phyloP scores from a whole-genome alignment of 2,329 filamentous ascomycete genomes.

The Monosporascus sp. region DNA sequence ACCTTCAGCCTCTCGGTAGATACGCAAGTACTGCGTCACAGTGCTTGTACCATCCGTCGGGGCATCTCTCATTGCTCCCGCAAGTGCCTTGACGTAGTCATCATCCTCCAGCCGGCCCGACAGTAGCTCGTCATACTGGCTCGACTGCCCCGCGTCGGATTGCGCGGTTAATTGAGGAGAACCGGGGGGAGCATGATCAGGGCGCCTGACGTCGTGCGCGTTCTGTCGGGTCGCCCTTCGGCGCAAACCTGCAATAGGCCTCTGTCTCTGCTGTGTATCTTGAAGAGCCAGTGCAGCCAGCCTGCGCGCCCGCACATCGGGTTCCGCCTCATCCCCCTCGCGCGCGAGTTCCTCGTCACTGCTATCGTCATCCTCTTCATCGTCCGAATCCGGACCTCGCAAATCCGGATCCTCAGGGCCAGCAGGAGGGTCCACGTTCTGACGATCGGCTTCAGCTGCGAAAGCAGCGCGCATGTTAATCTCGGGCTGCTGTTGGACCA shows the following conservation, averaged over 20 bases:
- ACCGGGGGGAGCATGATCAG: not conserved
- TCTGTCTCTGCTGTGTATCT: constrained; percentile 14
- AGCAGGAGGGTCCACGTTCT: constrained; percentile 14
- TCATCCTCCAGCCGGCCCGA: not conserved
- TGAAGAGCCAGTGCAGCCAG: constrained; percentile 10
- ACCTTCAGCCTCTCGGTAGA: constrained; percentile 55
- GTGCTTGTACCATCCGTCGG: constrained; percentile 16
- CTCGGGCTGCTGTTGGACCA: constrained; percentile 94
- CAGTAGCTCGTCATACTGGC: not conserved
- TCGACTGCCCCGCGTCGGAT: not conserved
- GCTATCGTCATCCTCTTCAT: constrained; percentile 13
- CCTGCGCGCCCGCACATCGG: constrained; percentile 4
- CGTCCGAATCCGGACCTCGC: constrained; percentile 4
- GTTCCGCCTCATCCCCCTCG: constrained; percentile 9
- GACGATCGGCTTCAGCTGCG: constrained; percentile 40
- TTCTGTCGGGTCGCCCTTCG: constrained; percentile 19
- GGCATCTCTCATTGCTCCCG: constrained; percentile 2
- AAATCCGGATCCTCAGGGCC: constrained; percentile 9
- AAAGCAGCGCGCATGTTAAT: constrained; percentile 73
- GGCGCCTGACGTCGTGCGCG: constrained; percentile 11
- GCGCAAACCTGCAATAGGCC: constrained; percentile 22
- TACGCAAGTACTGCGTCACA: constrained; percentile 44
- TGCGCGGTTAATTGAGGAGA: not conserved
- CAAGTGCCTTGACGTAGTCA: not conserved
- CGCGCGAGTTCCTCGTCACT: constrained; percentile 9